A percentile compares a stretch with the other conserved stretches of the same genome.
Conservation (phyloP, 176 grass and related monocot species). For the Cenchrus purpureus region DNA sequence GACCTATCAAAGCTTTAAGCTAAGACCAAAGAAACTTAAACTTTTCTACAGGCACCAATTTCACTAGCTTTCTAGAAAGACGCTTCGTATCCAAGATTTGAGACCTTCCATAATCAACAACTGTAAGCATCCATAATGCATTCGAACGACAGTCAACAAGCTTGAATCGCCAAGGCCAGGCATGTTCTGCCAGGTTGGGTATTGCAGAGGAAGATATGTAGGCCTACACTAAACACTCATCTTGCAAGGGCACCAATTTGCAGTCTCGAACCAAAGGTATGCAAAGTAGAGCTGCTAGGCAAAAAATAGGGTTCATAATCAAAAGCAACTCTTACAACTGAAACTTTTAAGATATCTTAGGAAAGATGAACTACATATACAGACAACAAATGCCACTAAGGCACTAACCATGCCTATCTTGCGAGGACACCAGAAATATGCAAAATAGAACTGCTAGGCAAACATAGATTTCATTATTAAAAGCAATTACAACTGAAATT, state of each 20-base stretch:
- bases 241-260: neutral
- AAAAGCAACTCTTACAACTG: neutral
- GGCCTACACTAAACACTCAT: neutral
- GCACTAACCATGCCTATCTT: neutral
- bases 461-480: neutral
- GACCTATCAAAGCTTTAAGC: neutral
- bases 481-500: neutral
- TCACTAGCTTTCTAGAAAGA: neutral
- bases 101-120: no score
- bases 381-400: neutral
- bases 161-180: neutral
- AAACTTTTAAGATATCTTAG: neutral
- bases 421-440: neutral
- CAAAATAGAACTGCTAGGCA: neutral
- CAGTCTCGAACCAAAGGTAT: neutral
- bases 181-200: neutral
- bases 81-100: neutral
- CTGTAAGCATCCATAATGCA: neutral
- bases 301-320: neutral
- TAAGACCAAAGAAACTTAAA: neutral
- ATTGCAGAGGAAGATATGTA: conserved; percentile 7
- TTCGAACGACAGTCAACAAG: neutral
- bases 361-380: neutral
- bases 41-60: neutral
- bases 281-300: neutral